Evolutionary conservation across 192 early-diverging fungal genomes (phyloP), one percentile per base, ranked within the genome.

Genomic region (Coemansia sp.): DNA sequence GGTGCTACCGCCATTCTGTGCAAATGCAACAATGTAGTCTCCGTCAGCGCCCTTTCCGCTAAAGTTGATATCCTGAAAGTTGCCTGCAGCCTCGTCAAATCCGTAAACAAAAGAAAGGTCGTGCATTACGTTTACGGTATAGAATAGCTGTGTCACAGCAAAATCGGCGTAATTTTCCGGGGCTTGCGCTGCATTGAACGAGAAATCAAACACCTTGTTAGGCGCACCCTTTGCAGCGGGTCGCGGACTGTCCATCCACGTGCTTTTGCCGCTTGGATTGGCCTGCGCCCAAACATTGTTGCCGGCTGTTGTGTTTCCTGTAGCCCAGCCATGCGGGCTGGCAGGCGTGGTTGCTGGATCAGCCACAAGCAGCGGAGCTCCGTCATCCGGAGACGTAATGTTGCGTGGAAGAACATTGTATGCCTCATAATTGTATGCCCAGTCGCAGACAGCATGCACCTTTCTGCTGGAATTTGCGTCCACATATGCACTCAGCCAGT

Each of bases 261-360:
- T 73, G 40, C 84, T 77, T 23, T 87, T 86, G 23, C 94, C 93
- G 54, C 86, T 80, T 3, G 89, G 86, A 70, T 95, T 95, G 64
- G 89, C 89, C 56, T 96, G 94, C 18, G 94, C 92, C 77, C 87
- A 94, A 44, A 92, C 96, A 76, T 98, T 98, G 85, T 96, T 98
- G 13, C 96, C 96, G 32, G 87, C 73, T 10, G 94, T 98, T 15
- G 77, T 85, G 47, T 88, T 91, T 67, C 54, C 77, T 41, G 70
- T 67, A 64, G 81, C 85, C 77, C 77, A 82, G 19, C 81, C 84
- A 57, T 90, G 86, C 45, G 86, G 83, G 74, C 95, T 92, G 89
- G 94, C 95, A 16, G 92, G 92, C 19, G 86, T 49, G 18, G 87
- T 91, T 2, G 87, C 71, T 11, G 89, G 89, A 56, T 87, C 74